Conservation (phyloP, 306 rosid genomes). For the peach (Prunus persica) region DNA sequence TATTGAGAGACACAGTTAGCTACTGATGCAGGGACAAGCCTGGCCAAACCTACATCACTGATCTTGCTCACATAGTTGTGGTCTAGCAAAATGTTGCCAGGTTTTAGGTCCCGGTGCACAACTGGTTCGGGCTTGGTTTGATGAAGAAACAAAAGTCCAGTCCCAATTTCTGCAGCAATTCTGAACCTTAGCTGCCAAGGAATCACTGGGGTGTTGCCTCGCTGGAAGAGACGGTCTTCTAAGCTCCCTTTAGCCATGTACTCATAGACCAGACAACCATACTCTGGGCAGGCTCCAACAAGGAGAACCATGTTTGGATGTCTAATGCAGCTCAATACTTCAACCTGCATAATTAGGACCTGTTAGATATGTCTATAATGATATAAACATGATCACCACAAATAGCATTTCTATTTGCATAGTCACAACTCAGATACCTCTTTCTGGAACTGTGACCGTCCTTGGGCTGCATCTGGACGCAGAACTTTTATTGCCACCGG, state of each 20-base stretch:
- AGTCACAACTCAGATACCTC: conserved; percentile 38
- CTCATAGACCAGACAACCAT: conserved; percentile 81
- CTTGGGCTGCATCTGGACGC: conserved; percentile 82
- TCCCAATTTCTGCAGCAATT: conserved; percentile 79
- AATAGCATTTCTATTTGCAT: no score
- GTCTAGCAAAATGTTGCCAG: conserved; percentile 83
- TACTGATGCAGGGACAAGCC: conserved; percentile 82
- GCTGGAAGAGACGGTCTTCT: conserved; percentile 70
- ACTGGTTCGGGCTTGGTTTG: conserved; percentile 79
- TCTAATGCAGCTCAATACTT: conserved; percentile 68
- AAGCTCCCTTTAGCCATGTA: conserved; percentile 85
- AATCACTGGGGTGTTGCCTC: conserved; percentile 42
- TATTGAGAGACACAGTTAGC: conserved; percentile 64
- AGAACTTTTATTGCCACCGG: conserved; percentile 74
- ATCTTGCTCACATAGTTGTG: conserved; percentile 81
- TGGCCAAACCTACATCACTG: conserved; percentile 84
- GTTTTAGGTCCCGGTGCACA: conserved; percentile 93
- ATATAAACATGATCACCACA: no score
- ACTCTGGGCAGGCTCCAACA: conserved; percentile 83
- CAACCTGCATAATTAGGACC: conserved; percentile 41
- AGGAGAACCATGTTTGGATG: conserved; percentile 96
- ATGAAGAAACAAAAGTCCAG: conserved; percentile 77
- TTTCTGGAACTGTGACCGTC: conserved; percentile 71
- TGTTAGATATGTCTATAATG: not conserved
- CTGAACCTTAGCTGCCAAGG: conserved; percentile 76